These are phyloP conservation scores for Botrytis deweyae DNA, from an alignment of 2,329 filamentous ascomycete genomes.

Conservation along the genomic window DNA sequence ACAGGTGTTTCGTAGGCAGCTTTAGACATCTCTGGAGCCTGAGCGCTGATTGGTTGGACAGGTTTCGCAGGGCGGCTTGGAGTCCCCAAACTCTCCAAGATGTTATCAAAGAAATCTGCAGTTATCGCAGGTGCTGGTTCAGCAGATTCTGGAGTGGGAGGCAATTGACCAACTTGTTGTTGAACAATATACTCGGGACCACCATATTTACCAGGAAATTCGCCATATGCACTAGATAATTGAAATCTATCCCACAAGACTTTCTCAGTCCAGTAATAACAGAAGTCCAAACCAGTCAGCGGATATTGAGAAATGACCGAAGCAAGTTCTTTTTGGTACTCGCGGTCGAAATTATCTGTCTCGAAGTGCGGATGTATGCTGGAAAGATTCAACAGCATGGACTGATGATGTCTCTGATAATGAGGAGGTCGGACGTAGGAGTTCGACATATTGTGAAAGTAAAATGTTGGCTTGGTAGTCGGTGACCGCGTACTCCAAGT, in stretches of 20 bases:
- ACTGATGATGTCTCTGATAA: constrained; percentile 14
- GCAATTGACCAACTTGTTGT: not conserved
- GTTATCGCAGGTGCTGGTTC: not conserved
- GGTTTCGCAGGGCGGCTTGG: not conserved
- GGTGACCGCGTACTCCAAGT: not conserved
- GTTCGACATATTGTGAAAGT: not conserved
- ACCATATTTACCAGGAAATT: constrained; percentile 6
- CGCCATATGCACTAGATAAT: not conserved
- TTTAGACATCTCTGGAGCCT: not conserved
- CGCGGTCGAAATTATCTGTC: constrained; percentile 7
- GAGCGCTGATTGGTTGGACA: not conserved
- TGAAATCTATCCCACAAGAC: constrained; percentile 6
- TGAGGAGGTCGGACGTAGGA: not conserved
- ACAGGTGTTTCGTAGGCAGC: not conserved
- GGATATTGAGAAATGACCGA: not conserved
- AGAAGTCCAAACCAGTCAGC: not conserved
- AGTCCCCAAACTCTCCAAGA: not conserved
- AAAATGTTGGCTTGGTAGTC: not conserved
- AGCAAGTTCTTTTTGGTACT: not conserved
- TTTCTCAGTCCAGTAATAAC: constrained; percentile 8
- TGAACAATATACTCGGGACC: not conserved
- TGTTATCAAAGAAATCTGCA: not conserved
- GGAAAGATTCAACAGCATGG: not conserved
- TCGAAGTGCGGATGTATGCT: not conserved
- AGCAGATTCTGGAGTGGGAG: not conserved